Percentiles rank a stretch among this genome's conserved stretches.
These are phyloP conservation scores for Dichotomocladium elegans DNA, from an alignment of 371 early-diverging fungal genomes.

Conservation along the genomic window DNA sequence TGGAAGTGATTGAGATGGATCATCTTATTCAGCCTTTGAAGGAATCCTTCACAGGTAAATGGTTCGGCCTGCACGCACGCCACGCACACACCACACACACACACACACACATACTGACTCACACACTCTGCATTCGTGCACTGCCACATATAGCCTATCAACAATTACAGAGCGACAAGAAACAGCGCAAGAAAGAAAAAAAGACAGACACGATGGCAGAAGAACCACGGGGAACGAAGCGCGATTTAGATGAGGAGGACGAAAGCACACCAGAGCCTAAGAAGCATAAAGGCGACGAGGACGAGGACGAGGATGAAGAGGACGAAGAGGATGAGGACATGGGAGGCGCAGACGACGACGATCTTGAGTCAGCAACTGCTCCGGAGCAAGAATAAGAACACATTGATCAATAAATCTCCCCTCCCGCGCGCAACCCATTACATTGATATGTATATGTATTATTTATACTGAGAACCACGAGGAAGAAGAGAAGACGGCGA, in stretches of 20 bases:
- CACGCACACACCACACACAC: not conserved
- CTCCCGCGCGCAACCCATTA: no score
- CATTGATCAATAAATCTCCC: not conserved
- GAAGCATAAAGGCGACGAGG: constrained; percentile 6
- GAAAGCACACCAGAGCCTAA: constrained; percentile 9
- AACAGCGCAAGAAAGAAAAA: constrained; percentile 16
- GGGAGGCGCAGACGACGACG: constrained; percentile 15
- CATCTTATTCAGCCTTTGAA: constrained; percentile 23
- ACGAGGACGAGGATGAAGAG: constrained; percentile 15
- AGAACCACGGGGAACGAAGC: constrained; percentile 18
- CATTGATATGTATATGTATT: no score
- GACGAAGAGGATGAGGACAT: constrained; percentile 11
- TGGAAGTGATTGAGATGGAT: constrained; percentile 54
- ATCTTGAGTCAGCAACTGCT: not conserved
- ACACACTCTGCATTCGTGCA: not conserved
- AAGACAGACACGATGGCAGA: constrained; percentile 9
- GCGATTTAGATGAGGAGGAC: constrained; percentile 23
- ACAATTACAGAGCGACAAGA: constrained; percentile 14
- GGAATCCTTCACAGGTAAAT: constrained; percentile 7
- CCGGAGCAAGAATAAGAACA: not conserved
- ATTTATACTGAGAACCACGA: no score
- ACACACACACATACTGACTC: not conserved
- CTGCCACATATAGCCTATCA: not conserved
- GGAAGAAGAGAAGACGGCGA: not conserved
- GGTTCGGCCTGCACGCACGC: not conserved